phyloP scores from a whole-genome alignment of 148 eudicot genomes.

The Polygonum maritimum region DNA sequence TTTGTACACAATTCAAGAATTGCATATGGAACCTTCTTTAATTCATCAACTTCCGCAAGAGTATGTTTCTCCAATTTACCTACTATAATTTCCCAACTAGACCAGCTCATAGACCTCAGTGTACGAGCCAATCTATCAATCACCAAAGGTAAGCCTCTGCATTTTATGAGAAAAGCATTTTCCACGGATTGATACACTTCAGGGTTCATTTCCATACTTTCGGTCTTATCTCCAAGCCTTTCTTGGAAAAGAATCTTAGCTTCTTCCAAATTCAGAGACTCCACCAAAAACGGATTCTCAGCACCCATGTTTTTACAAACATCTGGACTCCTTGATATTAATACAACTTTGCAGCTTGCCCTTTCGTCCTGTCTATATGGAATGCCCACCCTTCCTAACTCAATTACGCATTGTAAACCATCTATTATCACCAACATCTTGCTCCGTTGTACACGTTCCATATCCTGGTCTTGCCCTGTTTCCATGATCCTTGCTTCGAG shows the following conservation, averaged over 20 bases:
- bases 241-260: neutral
- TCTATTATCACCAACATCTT: neutral
- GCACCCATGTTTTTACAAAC: neutral
- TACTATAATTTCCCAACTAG: neutral
- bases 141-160: neutral
- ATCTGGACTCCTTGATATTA: neutral
- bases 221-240: neutral
- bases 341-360: neutral
- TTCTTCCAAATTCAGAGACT: neutral
- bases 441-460: neutral
- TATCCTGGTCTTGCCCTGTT: neutral
- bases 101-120: neutral
- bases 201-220: neutral
- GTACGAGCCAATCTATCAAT: neutral
- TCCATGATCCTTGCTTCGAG: neutral
- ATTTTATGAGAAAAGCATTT: neutral
- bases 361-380: neutral
- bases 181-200: neutral
- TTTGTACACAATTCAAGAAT: neutral
- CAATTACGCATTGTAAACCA: neutral
- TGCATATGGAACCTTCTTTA: neutral
- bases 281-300: neutral
- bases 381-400: neutral
- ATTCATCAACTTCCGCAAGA: neutral
- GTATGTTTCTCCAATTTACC: neutral